Evolutionary conservation across 148 eudicot genomes (phyloP).

Genomic region (Polygonum aviculare): DNA sequence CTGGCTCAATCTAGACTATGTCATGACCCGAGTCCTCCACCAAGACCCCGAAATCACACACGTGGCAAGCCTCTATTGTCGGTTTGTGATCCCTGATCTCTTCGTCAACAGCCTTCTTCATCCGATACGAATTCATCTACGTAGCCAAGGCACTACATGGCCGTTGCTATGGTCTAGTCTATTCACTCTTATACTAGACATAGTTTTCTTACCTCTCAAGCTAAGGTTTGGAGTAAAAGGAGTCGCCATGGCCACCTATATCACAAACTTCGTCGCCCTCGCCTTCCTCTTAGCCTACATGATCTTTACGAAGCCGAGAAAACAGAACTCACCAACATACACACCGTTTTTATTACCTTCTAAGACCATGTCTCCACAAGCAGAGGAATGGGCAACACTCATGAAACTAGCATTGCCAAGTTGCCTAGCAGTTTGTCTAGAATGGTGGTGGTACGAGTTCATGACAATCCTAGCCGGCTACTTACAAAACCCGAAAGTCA

Average conservation of each 20-base stretch:
- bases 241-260: conserved; percentile 49
- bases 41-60: conserved; percentile 55
- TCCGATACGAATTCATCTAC: conserved; percentile 68
- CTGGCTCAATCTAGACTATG: conserved; percentile 65
- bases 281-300: conserved; percentile 47
- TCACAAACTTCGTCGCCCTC: conserved; percentile 50
- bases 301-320: conserved; percentile 24
- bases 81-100: conserved; percentile 68
- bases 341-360: conserved; percentile 27
- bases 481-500: conserved; percentile 49
- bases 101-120: conserved; percentile 69
- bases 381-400: conserved; percentile 57
- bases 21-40: conserved; percentile 48
- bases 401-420: conserved; percentile 66
- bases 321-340: conserved; percentile 20
- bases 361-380: conserved; percentile 16
- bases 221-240: conserved; percentile 58
- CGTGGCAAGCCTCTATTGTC: conserved; percentile 64
- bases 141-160: conserved; percentile 70
- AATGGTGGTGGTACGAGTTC: conserved; percentile 97
- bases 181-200: conserved; percentile 46
- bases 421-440: conserved; percentile 69
- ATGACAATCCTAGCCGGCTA: conserved; percentile 84
- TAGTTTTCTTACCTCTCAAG: conserved; percentile 42
- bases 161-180: conserved; percentile 70